Conservation (phyloP, 169 alveolate species). For the Sarcocystis neurona region DNA sequence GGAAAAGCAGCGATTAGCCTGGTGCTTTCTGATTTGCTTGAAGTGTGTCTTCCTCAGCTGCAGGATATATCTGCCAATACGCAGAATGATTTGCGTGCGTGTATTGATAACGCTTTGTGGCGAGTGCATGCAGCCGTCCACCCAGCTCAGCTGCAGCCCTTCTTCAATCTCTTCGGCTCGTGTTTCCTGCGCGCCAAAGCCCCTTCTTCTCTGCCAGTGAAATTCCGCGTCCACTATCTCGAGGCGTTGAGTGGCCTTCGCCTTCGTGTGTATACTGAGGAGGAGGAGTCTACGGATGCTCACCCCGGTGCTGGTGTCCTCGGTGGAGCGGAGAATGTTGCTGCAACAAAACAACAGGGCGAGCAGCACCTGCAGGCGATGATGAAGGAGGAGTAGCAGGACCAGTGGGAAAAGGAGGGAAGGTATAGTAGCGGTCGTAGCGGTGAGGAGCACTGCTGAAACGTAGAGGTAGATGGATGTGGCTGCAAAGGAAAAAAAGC, state of each 20-base stretch:
- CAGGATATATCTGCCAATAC: not conserved
- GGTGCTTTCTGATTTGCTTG: conserved; percentile 14
- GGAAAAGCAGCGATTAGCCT: conserved; percentile 5
- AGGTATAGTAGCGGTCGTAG: too few relatives aligned
- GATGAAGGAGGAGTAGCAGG: too few relatives aligned
- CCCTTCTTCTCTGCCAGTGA: conserved; percentile 12
- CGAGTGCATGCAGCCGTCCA: not conserved
- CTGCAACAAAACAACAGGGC: too few relatives aligned
- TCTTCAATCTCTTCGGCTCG: conserved; percentile 13
- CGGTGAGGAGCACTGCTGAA: too few relatives aligned
- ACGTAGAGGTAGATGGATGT: too few relatives aligned
- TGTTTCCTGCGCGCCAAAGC: not conserved
- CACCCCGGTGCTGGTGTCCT: too few relatives aligned
- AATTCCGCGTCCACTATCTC: not conserved
- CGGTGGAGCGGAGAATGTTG: too few relatives aligned
- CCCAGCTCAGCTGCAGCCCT: not conserved
- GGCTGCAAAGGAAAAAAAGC: too few relatives aligned
- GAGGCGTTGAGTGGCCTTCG: conserved; percentile 12
- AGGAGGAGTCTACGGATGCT: too few relatives aligned
- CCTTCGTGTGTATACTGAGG: not conserved
- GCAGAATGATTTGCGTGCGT: not conserved
- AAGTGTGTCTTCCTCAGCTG: conserved; percentile 35
- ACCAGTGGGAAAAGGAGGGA: too few relatives aligned
- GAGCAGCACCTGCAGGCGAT: too few relatives aligned
- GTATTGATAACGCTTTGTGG: not conserved